Percentiles rank a stretch among this genome's conserved stretches.
Evolutionary conservation across 2,329 filamentous ascomycete genomes (phyloP).

Genomic region (Arthrobotrys conoides): DNA sequence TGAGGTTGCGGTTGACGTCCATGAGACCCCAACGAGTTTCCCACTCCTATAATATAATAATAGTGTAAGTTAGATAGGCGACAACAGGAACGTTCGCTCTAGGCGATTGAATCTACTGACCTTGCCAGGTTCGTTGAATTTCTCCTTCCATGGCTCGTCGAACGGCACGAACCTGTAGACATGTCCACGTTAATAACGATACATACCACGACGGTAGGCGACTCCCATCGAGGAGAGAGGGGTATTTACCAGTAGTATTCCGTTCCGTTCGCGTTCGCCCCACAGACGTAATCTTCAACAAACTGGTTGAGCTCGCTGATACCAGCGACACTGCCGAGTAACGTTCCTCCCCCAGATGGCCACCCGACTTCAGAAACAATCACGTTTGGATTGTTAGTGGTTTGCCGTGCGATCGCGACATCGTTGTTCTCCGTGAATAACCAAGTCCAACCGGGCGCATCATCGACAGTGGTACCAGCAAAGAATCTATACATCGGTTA

Average conservation of each 20-base stretch:
- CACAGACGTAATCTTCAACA: constrained; percentile 87
- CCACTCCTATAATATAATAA: constrained; percentile 78
- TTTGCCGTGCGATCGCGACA: constrained; percentile 74
- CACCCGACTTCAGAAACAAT: constrained; percentile 93
- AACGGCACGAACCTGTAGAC: constrained; percentile 85
- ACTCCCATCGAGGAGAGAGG: constrained; percentile 6
- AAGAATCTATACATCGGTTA: constrained; percentile 75
- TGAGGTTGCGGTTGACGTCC: constrained; percentile 86
- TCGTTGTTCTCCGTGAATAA: constrained; percentile 83
- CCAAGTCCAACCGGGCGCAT: constrained; percentile 84
- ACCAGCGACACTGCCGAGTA: constrained; percentile 81
- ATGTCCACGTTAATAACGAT: constrained; percentile 35
- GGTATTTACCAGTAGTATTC: constrained; percentile 87
- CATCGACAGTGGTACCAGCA: constrained; percentile 78
- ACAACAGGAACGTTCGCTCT: not conserved
- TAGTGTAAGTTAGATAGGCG: constrained; percentile 59
- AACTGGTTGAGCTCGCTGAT: constrained; percentile 87
- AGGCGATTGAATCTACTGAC: constrained; percentile 38
- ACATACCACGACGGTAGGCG: constrained; percentile 25
- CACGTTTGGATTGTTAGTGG: constrained; percentile 74
- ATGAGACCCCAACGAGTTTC: constrained; percentile 97
- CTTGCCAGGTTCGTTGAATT: constrained; percentile 73
- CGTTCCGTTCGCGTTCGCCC: constrained; percentile 82
- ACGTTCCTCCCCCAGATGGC: constrained; percentile 85
- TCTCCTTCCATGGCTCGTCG: constrained; percentile 94